Evolutionary conservation across 176 grass and related monocot genomes (phyloP).

Genomic region (Bromus sterilis): DNA sequence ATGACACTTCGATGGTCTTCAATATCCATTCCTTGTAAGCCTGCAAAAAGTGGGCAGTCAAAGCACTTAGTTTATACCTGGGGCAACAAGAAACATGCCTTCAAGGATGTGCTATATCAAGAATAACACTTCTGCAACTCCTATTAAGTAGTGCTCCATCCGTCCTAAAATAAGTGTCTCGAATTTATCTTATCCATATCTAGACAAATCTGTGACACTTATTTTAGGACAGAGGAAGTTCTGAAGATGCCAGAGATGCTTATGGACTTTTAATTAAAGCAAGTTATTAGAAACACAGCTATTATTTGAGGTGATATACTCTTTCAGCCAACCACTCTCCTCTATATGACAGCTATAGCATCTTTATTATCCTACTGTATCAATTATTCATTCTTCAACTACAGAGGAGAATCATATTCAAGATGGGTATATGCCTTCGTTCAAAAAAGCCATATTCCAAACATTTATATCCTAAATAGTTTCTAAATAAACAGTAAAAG

Average conservation of each 20-base stretch:
- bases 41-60: slow-evolving; percentile 4
- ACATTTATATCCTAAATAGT: neutral
- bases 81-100: neutral
- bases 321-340: neutral
- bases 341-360: neutral
- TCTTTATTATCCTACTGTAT: neutral
- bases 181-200: no score
- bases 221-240: no score
- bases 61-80: neutral
- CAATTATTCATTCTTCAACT: neutral
- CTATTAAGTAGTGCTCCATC: neutral
- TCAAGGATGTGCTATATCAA: neutral
- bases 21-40: slow-evolving; percentile 80
- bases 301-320: neutral
- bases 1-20: slow-evolving; percentile 54
- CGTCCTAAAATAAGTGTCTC: no score
- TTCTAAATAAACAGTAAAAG: neutral
- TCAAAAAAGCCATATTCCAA: neutral
- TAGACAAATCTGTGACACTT: no score
- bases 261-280: neutral
- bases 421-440: neutral
- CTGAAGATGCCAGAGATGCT: neutral
- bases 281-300: neutral
- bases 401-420: neutral
- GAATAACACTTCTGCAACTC: neutral